These are phyloP conservation scores for Globisporangium nodosum DNA, from an alignment of 352 stramenopile species.

Conservation along the genomic window DNA sequence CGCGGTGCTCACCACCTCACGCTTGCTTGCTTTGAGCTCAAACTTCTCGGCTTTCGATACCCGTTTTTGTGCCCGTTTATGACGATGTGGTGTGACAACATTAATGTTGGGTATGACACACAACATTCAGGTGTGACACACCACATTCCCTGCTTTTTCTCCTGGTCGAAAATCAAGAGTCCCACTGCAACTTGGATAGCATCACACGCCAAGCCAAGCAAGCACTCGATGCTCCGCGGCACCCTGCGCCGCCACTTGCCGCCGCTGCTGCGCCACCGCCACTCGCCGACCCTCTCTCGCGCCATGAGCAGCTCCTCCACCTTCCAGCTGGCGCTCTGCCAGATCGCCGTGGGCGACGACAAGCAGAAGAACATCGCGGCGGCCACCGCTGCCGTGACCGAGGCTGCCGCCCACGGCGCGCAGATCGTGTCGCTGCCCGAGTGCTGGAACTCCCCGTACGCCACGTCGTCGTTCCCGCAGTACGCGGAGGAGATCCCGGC, in stretches of 20 bases:
- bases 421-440: slow-evolving; percentile 92
- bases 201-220: too few relatives aligned
- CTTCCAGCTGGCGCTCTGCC: slow-evolving; percentile 93
- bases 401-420: slow-evolving; percentile 70
- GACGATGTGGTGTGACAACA: too few relatives aligned
- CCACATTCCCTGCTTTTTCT: too few relatives aligned
- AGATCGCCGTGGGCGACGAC: slow-evolving; percentile 91
- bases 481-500: slow-evolving; percentile 96
- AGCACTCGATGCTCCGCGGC: background rate
- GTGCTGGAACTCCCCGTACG: slow-evolving; percentile 97
- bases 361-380: slow-evolving; percentile 84
- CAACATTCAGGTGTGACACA: too few relatives aligned
- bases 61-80: too few relatives aligned
- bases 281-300: background rate
- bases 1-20: background rate
- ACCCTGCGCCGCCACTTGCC: background rate
- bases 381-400: slow-evolving; percentile 49
- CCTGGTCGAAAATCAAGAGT: too few relatives aligned
- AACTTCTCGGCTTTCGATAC: too few relatives aligned
- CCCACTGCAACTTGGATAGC: too few relatives aligned
- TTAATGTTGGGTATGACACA: too few relatives aligned
- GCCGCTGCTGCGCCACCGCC: slow-evolving; percentile 2
- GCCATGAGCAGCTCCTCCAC: slow-evolving; percentile 16
- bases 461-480: slow-evolving; percentile 94
- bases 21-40: background rate